Base-by-base conservation (phyloP, 345 rosid genomes). In the Moricandia arvensis region DNA sequence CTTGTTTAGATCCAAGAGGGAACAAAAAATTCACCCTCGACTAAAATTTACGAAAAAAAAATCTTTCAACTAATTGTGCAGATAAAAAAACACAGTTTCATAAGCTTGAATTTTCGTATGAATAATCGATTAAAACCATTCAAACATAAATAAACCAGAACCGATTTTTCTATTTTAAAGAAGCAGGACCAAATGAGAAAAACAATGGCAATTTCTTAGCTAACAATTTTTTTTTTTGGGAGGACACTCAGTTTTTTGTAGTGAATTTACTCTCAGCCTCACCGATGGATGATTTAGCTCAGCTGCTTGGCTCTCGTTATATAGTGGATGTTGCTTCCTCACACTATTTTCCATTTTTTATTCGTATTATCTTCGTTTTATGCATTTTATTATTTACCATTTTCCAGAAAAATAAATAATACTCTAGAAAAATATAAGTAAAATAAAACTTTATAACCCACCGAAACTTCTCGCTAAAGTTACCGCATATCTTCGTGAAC, bases 21-120 rank as follows among this genome's bases (percentile, higher is more conserved):
- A 87, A 66, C 33, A 80, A 88, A 88, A 91, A 86, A 80, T 58
- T 54, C n/a, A 83, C 91, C 95, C 96, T 85, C 75, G 88, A 70
- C 58, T 87, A 70, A 21, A 68, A 38, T 63, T 24, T 43, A 71
- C 26, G 65, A 17, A 37, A 72, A 24, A 33, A 13, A 93, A 75
- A 91, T 83, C 93, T 88, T 82, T 79, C 86, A 27, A 80, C 59
- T 55, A 77, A 79, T 59, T 53, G 74, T 68, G 47, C 18, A 16
- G 33, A 51, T 51, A 8, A 18, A 49, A 21, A 72, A 72, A 66
- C 33, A 66, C 43, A 73, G 17, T 45, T 76, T 68, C 85, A 85
- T 81, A 85, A 88, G 92, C 81, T 90, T 86, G 86, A 83, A 65
- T 83, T 79, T n/a, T 27, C 13, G 51, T 6, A 33, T 51, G 37